Percentiles rank a stretch among this genome's conserved stretches.
Evolutionary conservation across 108 stramenopile genomes (phyloP).

Genomic region (Mediolabrus comicus): DNA sequence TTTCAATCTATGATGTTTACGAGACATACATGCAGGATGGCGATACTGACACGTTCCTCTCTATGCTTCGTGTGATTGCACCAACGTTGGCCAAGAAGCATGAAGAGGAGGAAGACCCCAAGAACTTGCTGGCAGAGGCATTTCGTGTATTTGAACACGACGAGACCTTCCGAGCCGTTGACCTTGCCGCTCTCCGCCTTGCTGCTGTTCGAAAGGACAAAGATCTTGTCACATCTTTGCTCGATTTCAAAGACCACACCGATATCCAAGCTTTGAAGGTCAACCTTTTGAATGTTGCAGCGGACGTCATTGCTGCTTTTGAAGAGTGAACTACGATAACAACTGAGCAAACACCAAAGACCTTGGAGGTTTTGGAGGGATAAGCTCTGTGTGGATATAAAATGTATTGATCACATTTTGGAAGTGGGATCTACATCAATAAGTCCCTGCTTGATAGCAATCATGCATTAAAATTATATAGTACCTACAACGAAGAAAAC

Average conservation of each 20-base stretch:
- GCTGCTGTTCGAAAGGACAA: slow-evolving; percentile 36
- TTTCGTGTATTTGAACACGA: slow-evolving; percentile 9
- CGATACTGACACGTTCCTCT: slow-evolving; percentile 19
- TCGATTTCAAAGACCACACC: neutral
- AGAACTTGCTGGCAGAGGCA: neutral
- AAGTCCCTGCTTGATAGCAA: no score
- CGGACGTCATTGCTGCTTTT: neutral
- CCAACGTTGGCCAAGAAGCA: neutral
- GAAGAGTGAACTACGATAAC: neutral
- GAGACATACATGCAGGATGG: slow-evolving; percentile 30
- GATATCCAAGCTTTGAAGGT: neutral
- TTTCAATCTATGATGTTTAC: no score
- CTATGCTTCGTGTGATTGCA: neutral
- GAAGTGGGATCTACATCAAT: no score
- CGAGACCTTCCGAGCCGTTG: slow-evolving; percentile 12
- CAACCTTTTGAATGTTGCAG: neutral
- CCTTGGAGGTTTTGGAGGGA: neutral
- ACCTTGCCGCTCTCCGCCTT: slow-evolving; percentile 35
- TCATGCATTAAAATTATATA: no score
- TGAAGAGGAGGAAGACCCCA: neutral
- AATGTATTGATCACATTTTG: no score
- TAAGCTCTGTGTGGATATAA: no score
- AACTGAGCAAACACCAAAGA: no score
- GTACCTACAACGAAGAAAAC: no score
- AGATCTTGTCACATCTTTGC: slow-evolving; percentile 36